Base-by-base conservation (phyloP, 2,329 filamentous ascomycete species). In the Paecilomyces niveus region DNA sequence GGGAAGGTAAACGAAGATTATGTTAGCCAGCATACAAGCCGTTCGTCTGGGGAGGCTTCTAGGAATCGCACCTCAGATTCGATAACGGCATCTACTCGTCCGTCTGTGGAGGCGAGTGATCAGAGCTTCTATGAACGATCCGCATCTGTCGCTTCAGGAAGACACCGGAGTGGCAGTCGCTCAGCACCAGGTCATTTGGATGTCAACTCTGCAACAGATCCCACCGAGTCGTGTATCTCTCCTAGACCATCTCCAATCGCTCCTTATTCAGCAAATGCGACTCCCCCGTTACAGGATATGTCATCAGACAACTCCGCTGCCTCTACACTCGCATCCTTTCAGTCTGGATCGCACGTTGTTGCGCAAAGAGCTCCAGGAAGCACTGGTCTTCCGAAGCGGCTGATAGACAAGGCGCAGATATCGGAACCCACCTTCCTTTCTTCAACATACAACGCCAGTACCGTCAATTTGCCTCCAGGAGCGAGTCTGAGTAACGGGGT, bases 361-460 rank as follows among this genome's bases (percentile, higher is more conserved):
- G 62, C 69, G 22, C 68, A 70, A 57, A 72, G 72, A 62, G 65
- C 68, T 11, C 62, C 68, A 29, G 66, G 68, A 7, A 63, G 68
- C 32, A 61, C 60, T 57, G 62, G 67, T 57, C 69, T 74, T 5
- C 79, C 83, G 39, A 87, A 86, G 74, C 81, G 81, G 64, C 77
- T 80, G 0, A 77, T 87, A 54, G 81, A 81, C 61, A 88, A 88
- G 70, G 74, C 77, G 11, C 80, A 83, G 58, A 88, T 88, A 54
- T 86, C 83, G 1, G 85, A 87, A 64, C 85, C 85, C 0, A 78
- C 74, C 2, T 75, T 79, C 54, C 67, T 80, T 9, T 78, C 76
- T 3, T 75, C 77, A 9, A 86, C 84, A 3, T 84, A 81, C 1
- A 81, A 82, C 52, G 78, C 85, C 29, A 83, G 85, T 53, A 81